These are phyloP conservation scores for Cucurbita maxima DNA, from an alignment of 306 rosid genomes.

Conservation along the genomic window DNA sequence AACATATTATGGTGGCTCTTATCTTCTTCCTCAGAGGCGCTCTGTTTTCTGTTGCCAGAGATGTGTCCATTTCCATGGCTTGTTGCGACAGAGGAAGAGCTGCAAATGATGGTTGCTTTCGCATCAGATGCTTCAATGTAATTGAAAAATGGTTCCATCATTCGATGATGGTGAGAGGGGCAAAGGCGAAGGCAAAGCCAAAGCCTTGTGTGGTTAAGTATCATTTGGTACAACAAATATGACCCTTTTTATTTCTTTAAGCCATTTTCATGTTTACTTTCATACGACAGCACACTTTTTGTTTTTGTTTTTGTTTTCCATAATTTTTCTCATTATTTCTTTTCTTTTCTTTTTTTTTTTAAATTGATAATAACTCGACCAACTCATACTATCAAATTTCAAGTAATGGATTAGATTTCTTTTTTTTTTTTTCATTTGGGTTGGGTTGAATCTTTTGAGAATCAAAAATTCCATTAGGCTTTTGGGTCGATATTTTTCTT, in stretches of 20 bases:
- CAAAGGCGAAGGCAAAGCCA: not conserved
- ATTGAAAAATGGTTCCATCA: not conserved
- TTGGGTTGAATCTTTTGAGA: not conserved
- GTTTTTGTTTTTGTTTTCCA: not conserved
- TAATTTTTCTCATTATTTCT: not conserved
- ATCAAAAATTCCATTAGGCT: too few relatives aligned
- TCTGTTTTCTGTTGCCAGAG: slow-evolving; percentile 21
- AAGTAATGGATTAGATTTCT: too few relatives aligned
- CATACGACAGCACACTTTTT: not conserved
- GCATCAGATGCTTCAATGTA: not conserved
- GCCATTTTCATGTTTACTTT: not conserved
- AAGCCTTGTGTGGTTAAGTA: not conserved
- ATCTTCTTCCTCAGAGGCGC: not conserved
- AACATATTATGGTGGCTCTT: slow-evolving; percentile 35
- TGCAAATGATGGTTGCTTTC: not conserved
- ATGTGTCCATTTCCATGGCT: not conserved
- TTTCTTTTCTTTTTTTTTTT: too few relatives aligned
- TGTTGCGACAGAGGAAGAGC: not conserved
- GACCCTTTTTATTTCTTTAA: not conserved
- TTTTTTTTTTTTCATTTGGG: not conserved
- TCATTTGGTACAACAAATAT: not conserved
- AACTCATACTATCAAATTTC: too few relatives aligned
- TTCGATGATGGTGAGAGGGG: not conserved
- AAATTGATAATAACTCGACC: too few relatives aligned
- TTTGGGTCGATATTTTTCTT: too few relatives aligned